Conservation (phyloP, 257 asterid species). For the Nyctanthes arbortristis region DNA sequence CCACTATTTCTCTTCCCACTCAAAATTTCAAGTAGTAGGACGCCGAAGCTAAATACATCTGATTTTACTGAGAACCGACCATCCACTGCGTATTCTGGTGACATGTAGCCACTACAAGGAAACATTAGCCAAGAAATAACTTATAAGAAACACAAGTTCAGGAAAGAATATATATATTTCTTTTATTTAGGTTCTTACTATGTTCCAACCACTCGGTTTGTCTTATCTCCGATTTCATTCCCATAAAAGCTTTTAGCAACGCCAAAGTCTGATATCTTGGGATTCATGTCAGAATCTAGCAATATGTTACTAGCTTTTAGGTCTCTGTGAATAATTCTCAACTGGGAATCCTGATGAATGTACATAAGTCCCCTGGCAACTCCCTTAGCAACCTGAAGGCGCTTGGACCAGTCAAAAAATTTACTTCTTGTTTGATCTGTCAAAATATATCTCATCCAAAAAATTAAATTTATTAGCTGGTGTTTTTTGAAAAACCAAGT, state of each 20-base stretch:
- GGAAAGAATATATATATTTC: too few relatives aligned
- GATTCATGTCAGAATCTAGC: constrained; percentile 44
- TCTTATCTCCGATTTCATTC: constrained; percentile 25
- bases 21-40: constrained; percentile 36
- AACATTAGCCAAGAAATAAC: neutral
- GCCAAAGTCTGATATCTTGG: constrained; percentile 55
- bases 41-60: constrained; percentile 44
- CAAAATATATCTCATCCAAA: neutral
- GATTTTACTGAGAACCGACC: constrained; percentile 40
- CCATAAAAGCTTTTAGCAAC: constrained; percentile 46
- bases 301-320: constrained; percentile 50
- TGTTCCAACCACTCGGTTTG: constrained; percentile 38
- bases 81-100: constrained; percentile 38
- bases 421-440: constrained; percentile 20
- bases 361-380: constrained; percentile 49
- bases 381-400: constrained; percentile 37
- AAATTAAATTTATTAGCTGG: too few relatives aligned
- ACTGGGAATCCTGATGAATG: constrained; percentile 52
- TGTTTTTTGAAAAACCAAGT: too few relatives aligned
- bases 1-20: constrained; percentile 41
- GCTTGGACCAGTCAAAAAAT: constrained; percentile 32
- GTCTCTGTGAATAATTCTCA: constrained; percentile 53
- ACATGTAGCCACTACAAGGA: too few relatives aligned
- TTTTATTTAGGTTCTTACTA: constrained; percentile 25
- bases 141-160: neutral